Percentiles rank a stretch among this genome's conserved stretches.
These are phyloP conservation scores for Talaromyces marneffei DNA, from an alignment of 2,329 filamentous ascomycete genomes.

Conservation along the genomic window DNA sequence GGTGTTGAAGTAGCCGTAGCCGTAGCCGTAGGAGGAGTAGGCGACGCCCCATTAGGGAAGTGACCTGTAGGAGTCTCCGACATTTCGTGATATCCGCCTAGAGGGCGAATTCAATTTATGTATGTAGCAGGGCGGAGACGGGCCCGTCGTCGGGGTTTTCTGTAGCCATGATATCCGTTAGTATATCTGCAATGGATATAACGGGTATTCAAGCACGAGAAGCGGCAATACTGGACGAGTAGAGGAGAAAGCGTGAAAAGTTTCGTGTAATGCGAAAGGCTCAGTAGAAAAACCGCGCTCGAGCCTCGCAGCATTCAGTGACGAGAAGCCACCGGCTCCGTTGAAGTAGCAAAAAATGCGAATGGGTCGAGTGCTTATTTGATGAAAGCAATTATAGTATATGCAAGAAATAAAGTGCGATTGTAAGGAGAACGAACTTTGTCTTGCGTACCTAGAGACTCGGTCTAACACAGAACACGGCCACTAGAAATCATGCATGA, in stretches of 20 bases:
- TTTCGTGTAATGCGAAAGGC: not conserved
- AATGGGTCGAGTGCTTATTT: not conserved
- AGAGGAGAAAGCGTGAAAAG: not conserved
- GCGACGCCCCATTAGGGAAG: not conserved
- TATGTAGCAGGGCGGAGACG: not conserved
- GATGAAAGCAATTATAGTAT: not conserved
- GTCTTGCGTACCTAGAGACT: constrained; percentile 6
- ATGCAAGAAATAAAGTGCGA: not conserved
- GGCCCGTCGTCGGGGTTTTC: not conserved
- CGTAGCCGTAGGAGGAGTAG: not conserved
- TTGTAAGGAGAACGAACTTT: not conserved
- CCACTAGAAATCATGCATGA: constrained; percentile 4
- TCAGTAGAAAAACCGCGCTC: not conserved
- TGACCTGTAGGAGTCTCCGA: constrained; percentile 8
- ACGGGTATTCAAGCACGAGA: not conserved
- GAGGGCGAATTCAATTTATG: not conserved
- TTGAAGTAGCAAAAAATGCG: not conserved
- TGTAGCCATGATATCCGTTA: not conserved
- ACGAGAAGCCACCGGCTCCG: not conserved
- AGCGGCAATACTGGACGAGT: not conserved
- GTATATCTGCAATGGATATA: not conserved
- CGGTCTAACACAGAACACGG: constrained; percentile 8
- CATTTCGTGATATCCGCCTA: constrained; percentile 5
- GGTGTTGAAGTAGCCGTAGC: not conserved
- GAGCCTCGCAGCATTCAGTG: not conserved